Conservation (phyloP, 2,329 filamentous ascomycete species). For the Trichoderma sp. region DNA sequence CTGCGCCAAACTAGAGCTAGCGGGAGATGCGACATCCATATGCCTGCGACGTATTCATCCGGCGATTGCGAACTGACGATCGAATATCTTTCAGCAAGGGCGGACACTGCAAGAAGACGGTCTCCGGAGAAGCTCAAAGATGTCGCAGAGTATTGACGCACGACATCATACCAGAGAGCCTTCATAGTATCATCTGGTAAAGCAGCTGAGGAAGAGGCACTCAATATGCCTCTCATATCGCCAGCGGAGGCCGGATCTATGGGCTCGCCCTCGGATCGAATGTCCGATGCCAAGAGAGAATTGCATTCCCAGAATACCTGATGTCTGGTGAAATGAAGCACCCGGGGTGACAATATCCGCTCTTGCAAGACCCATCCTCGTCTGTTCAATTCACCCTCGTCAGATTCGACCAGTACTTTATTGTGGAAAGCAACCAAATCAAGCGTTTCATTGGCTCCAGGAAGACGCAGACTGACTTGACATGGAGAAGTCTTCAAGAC, state of each 20-base stretch:
- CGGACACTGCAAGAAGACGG: neutral
- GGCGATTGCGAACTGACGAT: neutral
- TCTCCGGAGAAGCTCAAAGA: neutral
- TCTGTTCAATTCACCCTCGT: slow-evolving; percentile 5
- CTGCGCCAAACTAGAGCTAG: neutral
- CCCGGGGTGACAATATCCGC: slow-evolving; percentile 3
- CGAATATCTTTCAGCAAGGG: neutral
- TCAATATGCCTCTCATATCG: neutral
- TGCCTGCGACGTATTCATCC: neutral
- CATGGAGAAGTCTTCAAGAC: slow-evolving; percentile 17
- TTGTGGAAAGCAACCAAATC: neutral
- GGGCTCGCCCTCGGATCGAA: neutral
- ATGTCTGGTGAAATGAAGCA: neutral
- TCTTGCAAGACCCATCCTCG: slow-evolving; percentile 17
- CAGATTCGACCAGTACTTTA: neutral
- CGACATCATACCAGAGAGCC: neutral
- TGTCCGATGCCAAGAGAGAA: neutral
- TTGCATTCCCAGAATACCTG: neutral
- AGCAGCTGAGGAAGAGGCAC: neutral
- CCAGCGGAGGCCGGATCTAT: neutral
- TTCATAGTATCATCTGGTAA: neutral
- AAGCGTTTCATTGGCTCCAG: neutral
- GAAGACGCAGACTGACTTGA: neutral
- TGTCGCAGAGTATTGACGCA: neutral
- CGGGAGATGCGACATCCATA: neutral